Evolutionary conservation across 1,284 basidiomycete genomes (phyloP).

Genomic region (Veloporphyrellus conicus): DNA sequence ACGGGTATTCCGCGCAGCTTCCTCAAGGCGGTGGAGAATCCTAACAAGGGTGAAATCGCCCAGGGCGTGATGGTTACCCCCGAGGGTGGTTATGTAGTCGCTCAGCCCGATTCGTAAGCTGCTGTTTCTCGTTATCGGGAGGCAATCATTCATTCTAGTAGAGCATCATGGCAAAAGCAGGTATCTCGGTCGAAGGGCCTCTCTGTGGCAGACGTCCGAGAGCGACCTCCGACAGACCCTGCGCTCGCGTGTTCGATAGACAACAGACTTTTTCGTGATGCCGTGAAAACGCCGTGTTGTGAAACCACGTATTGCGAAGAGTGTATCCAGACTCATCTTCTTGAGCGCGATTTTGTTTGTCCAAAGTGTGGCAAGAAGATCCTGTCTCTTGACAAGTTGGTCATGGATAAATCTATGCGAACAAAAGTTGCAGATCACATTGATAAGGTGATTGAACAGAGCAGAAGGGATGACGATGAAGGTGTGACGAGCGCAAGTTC

Average conservation of each 20-base stretch:
- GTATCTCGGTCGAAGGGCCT: constrained; percentile 73
- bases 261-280: constrained; percentile 84
- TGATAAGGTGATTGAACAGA: constrained; percentile 78
- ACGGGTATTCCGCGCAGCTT: constrained; percentile 98
- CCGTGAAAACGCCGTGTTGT: constrained; percentile 90
- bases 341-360: constrained; percentile 91
- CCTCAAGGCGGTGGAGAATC: constrained; percentile 92
- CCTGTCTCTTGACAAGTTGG: constrained; percentile 78
- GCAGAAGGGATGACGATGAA: constrained; percentile 66
- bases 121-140: neutral
- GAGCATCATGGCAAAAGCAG: constrained; percentile 90
- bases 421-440: constrained; percentile 78
- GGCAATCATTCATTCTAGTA: constrained; percentile 31
- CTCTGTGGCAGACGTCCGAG: constrained; percentile 81
- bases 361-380: constrained; percentile 85
- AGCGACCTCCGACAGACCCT: constrained; percentile 73
- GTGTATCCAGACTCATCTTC: constrained; percentile 85
- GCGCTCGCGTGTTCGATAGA: constrained; percentile 83
- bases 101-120: constrained; percentile 86
- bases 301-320: constrained; percentile 89
- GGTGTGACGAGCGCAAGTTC: constrained; percentile 21
- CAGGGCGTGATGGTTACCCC: constrained; percentile 95
- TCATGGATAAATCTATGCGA: constrained; percentile 73
- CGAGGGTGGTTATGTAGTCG: constrained; percentile 93
- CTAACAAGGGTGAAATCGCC: constrained; percentile 66